Base-by-base conservation (phyloP, 768 basidiomycete species). In the Rhodotorula taiwanensis region DNA sequence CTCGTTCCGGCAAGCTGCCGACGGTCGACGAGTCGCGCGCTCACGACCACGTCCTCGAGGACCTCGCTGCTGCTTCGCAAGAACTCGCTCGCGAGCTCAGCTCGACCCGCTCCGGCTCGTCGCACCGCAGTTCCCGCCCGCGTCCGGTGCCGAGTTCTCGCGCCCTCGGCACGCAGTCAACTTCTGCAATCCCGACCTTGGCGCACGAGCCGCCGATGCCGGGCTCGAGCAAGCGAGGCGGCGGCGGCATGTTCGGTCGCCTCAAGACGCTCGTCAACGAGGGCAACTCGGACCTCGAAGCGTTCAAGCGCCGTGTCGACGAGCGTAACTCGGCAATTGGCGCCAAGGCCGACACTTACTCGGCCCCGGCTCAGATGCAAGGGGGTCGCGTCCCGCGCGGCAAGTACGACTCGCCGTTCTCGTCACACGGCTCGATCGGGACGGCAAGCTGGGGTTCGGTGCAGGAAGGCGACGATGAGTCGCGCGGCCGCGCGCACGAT, bases 281-380 rank as follows among this genome's bases (percentile, higher is more conserved):
- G 36, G 72, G 72, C 28, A 72, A 73, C 55, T 36, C 64, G 3
- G 72, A 72, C 39, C 70, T 73, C 47, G 60, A 71, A 36, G 72
- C 72, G 2, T 71, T 73, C 57, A 65, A 64, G 48, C 62, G 62
- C 20, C 62, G 66, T 27, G 62, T 62, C 33, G 60, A 71, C 33
- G 69, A 72, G 55, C 55, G 66, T 25, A 71, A 72, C 52, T 53
- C 58, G 20, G 42, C 52, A 7, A 60, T 72, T 27, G 70, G 70
- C 13, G 57, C 60, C 20, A 58, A 52, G 33, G 51, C 51, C 33
- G 51, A 52, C 34, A 52, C 51, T 23, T 36, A 60, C 21, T 66
- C 63, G 4, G 72, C 72, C 7, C 72, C 72, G 16, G 72, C 71
- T 4, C 65, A 72, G 64, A 69, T 73, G 70, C 71, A 73, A 62